Evolutionary conservation across 805 yeast genomes (phyloP).

Genomic region (Metschnikowia kunwiensis): DNA sequence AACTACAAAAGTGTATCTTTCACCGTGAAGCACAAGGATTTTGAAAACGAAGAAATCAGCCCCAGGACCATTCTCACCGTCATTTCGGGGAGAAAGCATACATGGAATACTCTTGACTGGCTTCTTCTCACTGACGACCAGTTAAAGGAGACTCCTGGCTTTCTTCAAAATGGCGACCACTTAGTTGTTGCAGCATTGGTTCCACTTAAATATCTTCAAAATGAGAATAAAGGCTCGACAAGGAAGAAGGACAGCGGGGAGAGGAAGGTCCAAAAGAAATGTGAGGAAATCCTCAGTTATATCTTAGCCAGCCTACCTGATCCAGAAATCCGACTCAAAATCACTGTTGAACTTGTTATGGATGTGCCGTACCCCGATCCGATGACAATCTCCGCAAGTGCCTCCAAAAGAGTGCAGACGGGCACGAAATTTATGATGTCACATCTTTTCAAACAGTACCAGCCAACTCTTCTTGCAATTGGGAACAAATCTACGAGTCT

Average conservation of each 20-base stretch:
- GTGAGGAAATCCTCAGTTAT: slow-evolving; percentile 23
- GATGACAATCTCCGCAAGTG: slow-evolving; percentile 2
- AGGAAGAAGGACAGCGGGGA: slow-evolving; percentile 16
- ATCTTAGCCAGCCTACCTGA: slow-evolving; percentile 18
- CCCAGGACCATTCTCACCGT: slow-evolving; percentile 35
- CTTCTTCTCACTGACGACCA: slow-evolving; percentile 22
- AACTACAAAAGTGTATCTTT: slow-evolving; percentile 37
- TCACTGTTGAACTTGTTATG: slow-evolving; percentile 39
- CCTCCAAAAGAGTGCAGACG: slow-evolving; percentile 5
- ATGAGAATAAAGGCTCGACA: slow-evolving; percentile 10
- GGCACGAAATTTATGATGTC: slow-evolving; percentile 37
- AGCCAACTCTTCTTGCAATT: slow-evolving; percentile 35
- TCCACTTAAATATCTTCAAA: slow-evolving; percentile 23
- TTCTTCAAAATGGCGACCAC: slow-evolving; percentile 39
- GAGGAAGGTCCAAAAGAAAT: slow-evolving; percentile 20
- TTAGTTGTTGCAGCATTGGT: slow-evolving; percentile 36
- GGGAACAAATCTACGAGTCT: slow-evolving; percentile 40
- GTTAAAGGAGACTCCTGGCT: slow-evolving; percentile 13
- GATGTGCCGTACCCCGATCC: slow-evolving; percentile 19
- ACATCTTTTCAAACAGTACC: slow-evolving; percentile 40
- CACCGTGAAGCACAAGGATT: slow-evolving; percentile 44
- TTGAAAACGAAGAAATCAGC: slow-evolving; percentile 18
- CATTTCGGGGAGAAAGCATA: slow-evolving; percentile 40
- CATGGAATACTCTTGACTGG: slow-evolving; percentile 45
- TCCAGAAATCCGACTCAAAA: slow-evolving; percentile 27